Conservation (phyloP, 2,329 filamentous ascomycete species). For the Phyllosticta citrichinensis region DNA sequence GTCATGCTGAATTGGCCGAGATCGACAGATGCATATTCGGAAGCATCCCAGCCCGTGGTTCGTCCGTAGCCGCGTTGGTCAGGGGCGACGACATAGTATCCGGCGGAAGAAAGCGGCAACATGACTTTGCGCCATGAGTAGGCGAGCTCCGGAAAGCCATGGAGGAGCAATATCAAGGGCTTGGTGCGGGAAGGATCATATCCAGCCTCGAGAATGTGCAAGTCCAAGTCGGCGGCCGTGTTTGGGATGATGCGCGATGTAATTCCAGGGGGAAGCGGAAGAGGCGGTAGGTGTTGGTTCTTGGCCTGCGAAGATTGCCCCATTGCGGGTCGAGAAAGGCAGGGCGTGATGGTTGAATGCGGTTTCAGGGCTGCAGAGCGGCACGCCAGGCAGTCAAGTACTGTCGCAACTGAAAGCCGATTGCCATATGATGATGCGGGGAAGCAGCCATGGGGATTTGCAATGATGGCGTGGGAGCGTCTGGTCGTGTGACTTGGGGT, state of each 20-base stretch:
- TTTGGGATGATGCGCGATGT: conserved; percentile 48
- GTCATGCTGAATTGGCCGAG: conserved; percentile 48
- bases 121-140: conserved; percentile 61
- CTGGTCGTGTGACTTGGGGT: background rate
- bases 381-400: background rate
- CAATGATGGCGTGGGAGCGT: background rate
- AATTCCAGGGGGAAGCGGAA: conserved; percentile 47
- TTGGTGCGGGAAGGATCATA: conserved; percentile 27
- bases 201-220: conserved; percentile 51
- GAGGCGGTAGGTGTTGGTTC: conserved; percentile 25
- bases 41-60: conserved; percentile 50
- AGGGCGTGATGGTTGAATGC: background rate
- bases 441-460: background rate
- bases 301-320: background rate
- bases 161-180: conserved; percentile 52
- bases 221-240: conserved; percentile 45
- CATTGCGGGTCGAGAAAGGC: background rate
- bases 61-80: conserved; percentile 61
- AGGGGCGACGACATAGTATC: conserved; percentile 56
- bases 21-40: conserved; percentile 42
- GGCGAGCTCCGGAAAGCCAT: conserved; percentile 60
- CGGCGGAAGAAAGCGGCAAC: conserved; percentile 45
- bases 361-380: background rate
- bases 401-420: background rate
- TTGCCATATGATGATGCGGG: background rate